Percentiles rank a stretch among this genome's conserved stretches.
These are phyloP conservation scores for Cyberlindnera galapagoensis DNA, from an alignment of 805 yeast genomes.

Conservation along the genomic window DNA sequence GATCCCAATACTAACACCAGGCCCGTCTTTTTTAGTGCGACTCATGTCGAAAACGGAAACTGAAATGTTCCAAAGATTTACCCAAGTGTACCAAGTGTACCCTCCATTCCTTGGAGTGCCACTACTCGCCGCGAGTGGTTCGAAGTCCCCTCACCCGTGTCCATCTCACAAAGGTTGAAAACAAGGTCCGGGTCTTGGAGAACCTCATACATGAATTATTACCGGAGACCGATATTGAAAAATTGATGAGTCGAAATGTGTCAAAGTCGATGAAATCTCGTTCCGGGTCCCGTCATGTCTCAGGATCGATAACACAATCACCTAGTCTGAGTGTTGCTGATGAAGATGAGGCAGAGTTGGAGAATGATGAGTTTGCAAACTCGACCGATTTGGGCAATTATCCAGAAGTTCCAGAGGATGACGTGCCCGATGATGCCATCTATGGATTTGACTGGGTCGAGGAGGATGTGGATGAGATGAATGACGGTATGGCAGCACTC, in stretches of 20 bases:
- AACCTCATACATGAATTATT: slow-evolving; percentile 33
- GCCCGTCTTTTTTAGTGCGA: slow-evolving; percentile 50
- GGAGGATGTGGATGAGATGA: slow-evolving; percentile 34
- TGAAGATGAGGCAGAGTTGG: too few species aligned
- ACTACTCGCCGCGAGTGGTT: slow-evolving; percentile 70
- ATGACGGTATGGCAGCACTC: slow-evolving; percentile 64
- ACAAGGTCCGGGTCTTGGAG: slow-evolving; percentile 42
- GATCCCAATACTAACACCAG: neutral
- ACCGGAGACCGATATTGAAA: slow-evolving; percentile 43
- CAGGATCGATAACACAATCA: too few species aligned
- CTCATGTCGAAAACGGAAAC: slow-evolving; percentile 73
- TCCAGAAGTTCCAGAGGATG: slow-evolving; percentile 28
- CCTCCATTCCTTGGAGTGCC: slow-evolving; percentile 66
- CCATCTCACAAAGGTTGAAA: slow-evolving; percentile 71
- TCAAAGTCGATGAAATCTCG: slow-evolving; percentile 6
- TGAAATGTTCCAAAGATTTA: slow-evolving; percentile 71
- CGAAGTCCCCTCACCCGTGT: slow-evolving; percentile 80
- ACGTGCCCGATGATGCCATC: slow-evolving; percentile 37
- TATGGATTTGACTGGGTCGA: slow-evolving; percentile 59
- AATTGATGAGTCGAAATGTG: slow-evolving; percentile 21
- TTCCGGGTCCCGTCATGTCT: too few species aligned
- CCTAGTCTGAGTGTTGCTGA: too few species aligned
- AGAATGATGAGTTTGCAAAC: too few species aligned
- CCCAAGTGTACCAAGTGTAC: slow-evolving; percentile 75
- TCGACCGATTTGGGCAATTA: too few species aligned